Evolutionary conservation across 768 basidiomycete genomes (phyloP).

Genomic region (Tulasnella sp.): DNA sequence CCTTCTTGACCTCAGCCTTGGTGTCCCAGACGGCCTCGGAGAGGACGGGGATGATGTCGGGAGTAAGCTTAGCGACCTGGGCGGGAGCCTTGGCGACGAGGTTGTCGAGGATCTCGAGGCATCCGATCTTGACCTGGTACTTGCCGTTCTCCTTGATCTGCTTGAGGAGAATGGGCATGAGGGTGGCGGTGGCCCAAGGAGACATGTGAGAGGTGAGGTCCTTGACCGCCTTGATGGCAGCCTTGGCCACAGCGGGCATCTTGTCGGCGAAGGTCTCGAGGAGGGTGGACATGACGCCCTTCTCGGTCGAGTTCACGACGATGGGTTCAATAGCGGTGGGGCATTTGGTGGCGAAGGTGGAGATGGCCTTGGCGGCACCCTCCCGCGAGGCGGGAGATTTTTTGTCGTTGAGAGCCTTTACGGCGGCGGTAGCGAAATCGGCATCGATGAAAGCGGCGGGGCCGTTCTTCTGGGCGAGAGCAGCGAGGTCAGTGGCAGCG

Average conservation of each 20-base stretch:
- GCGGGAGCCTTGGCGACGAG: slow-evolving; percentile 75
- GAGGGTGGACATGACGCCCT: slow-evolving; percentile 76
- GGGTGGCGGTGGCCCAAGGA: slow-evolving; percentile 78
- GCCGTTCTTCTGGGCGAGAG: slow-evolving; percentile 78
- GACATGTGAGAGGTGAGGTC: slow-evolving; percentile 73
- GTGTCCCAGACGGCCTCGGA: slow-evolving; percentile 98
- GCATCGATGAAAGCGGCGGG: slow-evolving; percentile 67
- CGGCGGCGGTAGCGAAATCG: slow-evolving; percentile 65
- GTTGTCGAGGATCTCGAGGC: slow-evolving; percentile 76
- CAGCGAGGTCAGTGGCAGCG: slow-evolving; percentile 65
- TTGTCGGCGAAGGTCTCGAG: slow-evolving; percentile 95
- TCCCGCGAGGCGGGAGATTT: slow-evolving; percentile 90
- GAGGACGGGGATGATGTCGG: slow-evolving; percentile 91
- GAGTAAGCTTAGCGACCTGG: slow-evolving; percentile 86
- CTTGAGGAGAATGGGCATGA: slow-evolving; percentile 84
- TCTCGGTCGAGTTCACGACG: slow-evolving; percentile 64
- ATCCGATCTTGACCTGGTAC: slow-evolving; percentile 94
- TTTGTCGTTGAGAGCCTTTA: slow-evolving; percentile 92
- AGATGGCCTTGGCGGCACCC: slow-evolving; percentile 73
- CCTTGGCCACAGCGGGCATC: slow-evolving; percentile 79
- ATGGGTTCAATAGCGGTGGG: slow-evolving; percentile 81
- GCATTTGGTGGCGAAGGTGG: slow-evolving; percentile 64
- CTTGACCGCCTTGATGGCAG: slow-evolving; percentile 78
- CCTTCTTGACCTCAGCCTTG: slow-evolving; percentile 98
- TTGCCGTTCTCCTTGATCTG: slow-evolving; percentile 95